Conservation (phyloP, 2,329 filamentous ascomycete genomes). For the Cercospora citrullina region DNA sequence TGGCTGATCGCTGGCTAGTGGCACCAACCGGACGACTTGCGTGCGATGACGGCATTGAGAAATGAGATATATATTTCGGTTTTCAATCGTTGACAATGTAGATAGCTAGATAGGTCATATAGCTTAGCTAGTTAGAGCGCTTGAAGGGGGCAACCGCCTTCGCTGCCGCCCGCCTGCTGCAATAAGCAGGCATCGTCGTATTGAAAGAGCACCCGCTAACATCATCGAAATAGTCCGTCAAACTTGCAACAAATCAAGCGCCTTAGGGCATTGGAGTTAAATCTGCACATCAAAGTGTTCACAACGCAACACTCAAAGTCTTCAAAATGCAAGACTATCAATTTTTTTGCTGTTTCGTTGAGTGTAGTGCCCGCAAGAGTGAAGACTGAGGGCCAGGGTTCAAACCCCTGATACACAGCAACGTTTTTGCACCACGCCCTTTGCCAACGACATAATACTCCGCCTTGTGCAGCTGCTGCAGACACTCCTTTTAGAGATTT, state of each 20-base stretch:
- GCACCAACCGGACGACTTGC: not conserved
- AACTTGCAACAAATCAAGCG: not conserved
- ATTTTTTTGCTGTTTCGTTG: not conserved
- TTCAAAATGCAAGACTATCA: conserved; percentile 1
- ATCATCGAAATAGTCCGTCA: not conserved
- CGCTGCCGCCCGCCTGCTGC: not conserved
- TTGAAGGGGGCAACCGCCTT: not conserved
- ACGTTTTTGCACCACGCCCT: not conserved
- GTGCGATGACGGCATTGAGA: not conserved
- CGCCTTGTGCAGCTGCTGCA: not conserved
- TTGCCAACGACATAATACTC: not conserved
- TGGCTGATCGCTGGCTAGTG: not conserved
- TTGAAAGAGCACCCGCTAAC: not conserved
- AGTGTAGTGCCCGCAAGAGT: not conserved
- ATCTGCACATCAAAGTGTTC: not conserved
- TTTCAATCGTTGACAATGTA: not conserved
- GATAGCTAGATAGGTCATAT: not conserved
- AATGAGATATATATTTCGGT: not conserved
- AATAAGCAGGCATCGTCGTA: not conserved
- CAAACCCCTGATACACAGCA: not conserved
- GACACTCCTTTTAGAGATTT: not conserved
- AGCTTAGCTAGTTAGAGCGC: not conserved
- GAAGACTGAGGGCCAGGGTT: not conserved
- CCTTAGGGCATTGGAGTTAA: not conserved
- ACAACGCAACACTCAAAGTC: not conserved